A percentile compares a stretch with the other conserved stretches of the same genome.
phyloP scores from a whole-genome alignment of 2,329 filamentous ascomycete genomes.

The Teratosphaeria destructans region DNA sequence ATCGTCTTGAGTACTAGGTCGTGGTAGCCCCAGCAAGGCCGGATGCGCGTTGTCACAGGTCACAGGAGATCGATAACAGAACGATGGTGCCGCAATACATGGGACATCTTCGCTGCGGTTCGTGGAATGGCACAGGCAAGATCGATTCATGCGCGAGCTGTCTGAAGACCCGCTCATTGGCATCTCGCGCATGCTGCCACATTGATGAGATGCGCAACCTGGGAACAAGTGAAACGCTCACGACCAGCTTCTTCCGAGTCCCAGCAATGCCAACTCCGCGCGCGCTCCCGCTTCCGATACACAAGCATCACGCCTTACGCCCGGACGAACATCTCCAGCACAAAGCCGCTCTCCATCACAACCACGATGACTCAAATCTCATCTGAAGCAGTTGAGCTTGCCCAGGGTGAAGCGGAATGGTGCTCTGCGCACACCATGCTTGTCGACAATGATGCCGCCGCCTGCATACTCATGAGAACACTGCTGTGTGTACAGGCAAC shows the following conservation, averaged over 20 bases:
- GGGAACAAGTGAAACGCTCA: neutral
- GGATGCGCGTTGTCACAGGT: no score
- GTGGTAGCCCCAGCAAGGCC: no score
- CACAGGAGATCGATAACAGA: no score
- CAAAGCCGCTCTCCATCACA: no score
- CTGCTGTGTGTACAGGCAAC: neutral
- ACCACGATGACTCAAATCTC: conserved; percentile 13
- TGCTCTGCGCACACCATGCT: conserved; percentile 39
- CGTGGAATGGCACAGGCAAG: no score
- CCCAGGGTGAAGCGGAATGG: conserved; percentile 41
- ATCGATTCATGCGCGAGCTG: no score
- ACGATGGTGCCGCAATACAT: no score
- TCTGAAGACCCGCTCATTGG: no score
- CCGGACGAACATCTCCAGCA: neutral
- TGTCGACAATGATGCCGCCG: conserved; percentile 41
- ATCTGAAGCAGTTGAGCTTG: conserved; percentile 44
- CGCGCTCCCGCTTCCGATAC: neutral
- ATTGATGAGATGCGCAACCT: no score
- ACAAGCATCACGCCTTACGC: neutral
- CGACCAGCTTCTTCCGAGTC: neutral
- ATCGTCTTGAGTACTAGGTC: no score
- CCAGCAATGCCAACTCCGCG: neutral
- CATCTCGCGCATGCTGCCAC: no score
- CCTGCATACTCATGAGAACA: conserved; percentile 21
- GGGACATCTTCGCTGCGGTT: no score